Base-by-base conservation (phyloP, 225 moss, liverwort and hornwort genomes). In the Marchantia polymorpha region DNA sequence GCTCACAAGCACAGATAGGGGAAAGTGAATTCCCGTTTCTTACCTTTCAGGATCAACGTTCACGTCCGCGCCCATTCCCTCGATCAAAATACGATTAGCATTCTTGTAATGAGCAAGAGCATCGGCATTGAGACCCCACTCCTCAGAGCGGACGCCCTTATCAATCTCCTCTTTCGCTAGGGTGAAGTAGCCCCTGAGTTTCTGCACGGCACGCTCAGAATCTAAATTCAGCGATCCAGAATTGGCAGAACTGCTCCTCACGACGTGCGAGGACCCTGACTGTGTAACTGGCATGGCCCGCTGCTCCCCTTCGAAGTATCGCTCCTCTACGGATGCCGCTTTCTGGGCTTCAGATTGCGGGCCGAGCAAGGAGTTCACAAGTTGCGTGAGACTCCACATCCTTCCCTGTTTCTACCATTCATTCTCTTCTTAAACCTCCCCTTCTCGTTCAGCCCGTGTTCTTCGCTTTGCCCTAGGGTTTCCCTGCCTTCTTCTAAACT, bases 161-260 rank as follows among this genome's bases (percentile, higher is more conserved):
- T 96, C 94, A 69, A 96, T 90, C 88, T 94, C 94, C 75, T 88
- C 86, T 81, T 96, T 94, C n/a, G 90, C 96, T 78, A 96, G 83
- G 80, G 87, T 88, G 80, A 96, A 96, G 74, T 94, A 94, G 4
- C 94, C 96, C 84, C 89, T 94, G 79, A 96, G 78, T 76, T 92
- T 96, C 74, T 93, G 85, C 83, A 94, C 90, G 50, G 85, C 92
- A 17, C 94, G 96, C 85, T 92, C 96, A 15, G 93, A 93, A 81
- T 97, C 85, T 47, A 88, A 83, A 25, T 83, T 86, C 17, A 83
- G 81, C 77, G 84, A 71, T 56, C 83, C 88, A 73, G 88, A 75
- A 17, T 51, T 10, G 10, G 84, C 7, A 52, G 83, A 23, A 76
- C 69, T 83, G 76, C 69, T 59, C 70, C 74, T 75, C 66, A 68